These are phyloP conservation scores for Anthostomella pinea DNA, from an alignment of 2,329 filamentous ascomycete genomes.

Conservation along the genomic window DNA sequence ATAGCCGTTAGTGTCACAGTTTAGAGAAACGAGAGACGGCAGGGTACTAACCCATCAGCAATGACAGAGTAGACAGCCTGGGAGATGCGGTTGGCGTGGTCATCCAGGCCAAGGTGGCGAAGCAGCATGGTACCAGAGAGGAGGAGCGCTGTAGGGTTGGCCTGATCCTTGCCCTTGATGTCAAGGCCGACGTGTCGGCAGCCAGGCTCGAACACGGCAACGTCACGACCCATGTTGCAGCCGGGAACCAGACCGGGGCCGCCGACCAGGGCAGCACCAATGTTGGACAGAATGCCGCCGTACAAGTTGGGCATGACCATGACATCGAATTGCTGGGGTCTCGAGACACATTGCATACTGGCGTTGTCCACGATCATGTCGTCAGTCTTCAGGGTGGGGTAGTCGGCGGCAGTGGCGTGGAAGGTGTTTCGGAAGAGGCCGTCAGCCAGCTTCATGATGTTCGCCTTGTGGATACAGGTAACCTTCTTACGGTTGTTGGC, in stretches of 20 bases:
- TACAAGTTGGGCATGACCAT: slow-evolving; percentile 99
- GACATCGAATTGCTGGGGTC: slow-evolving; percentile 97
- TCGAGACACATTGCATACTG: slow-evolving; percentile 97
- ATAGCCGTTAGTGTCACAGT: slow-evolving; percentile 38
- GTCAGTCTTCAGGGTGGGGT: slow-evolving; percentile 91
- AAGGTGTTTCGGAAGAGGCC: slow-evolving; percentile 98
- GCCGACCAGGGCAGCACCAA: slow-evolving; percentile 93
- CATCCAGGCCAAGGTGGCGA: slow-evolving; percentile 92
- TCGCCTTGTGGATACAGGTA: slow-evolving; percentile 99
- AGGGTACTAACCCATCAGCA: slow-evolving; percentile 72
- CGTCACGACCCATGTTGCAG: slow-evolving; percentile 99
- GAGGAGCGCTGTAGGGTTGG: slow-evolving; percentile 94
- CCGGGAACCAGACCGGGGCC: slow-evolving; percentile 96
- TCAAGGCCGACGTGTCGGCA: slow-evolving; percentile 99
- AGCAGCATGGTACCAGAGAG: slow-evolving; percentile 96
- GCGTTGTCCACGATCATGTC: slow-evolving; percentile 99
- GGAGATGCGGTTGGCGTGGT: slow-evolving; percentile 97
- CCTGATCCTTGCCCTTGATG: slow-evolving; percentile 99
- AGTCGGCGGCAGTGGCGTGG: slow-evolving; percentile 89
- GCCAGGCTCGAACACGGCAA: slow-evolving; percentile 97
- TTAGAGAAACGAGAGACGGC: not conserved
- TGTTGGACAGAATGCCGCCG: slow-evolving; percentile 98
- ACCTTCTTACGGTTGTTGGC: slow-evolving; percentile 99
- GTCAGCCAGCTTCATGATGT: slow-evolving; percentile 99
- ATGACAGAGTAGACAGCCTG: slow-evolving; percentile 78